Percentiles rank a stretch among this genome's conserved stretches.
phyloP scores from a whole-genome alignment of 2,329 filamentous ascomycete genomes.

The Paraphoma sp. region DNA sequence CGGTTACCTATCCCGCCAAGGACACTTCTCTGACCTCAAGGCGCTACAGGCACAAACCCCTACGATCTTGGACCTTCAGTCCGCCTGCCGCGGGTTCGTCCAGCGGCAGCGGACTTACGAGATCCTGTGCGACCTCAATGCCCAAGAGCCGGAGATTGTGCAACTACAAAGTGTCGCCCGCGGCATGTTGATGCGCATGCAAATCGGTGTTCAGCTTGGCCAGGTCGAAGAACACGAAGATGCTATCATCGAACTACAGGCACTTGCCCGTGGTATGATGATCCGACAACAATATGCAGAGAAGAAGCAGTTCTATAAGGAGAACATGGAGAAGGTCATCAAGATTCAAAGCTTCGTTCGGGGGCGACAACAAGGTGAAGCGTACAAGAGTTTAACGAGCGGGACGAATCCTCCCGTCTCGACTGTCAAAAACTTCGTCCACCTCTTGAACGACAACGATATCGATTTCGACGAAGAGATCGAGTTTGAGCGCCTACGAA shows the following conservation, averaged over 20 bases:
- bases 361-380: constrained; percentile 93
- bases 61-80: constrained; percentile 69
- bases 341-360: constrained; percentile 98
- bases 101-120: constrained; percentile 66
- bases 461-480: constrained; percentile 99
- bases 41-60: constrained; percentile 65
- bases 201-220: constrained; percentile 75
- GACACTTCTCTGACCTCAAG: constrained; percentile 53
- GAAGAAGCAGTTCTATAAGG: constrained; percentile 86
- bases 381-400: constrained; percentile 94
- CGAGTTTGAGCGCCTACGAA: constrained; percentile 89
- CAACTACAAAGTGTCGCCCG: constrained; percentile 77
- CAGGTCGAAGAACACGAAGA: constrained; percentile 85
- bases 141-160: constrained; percentile 70
- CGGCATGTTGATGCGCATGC: constrained; percentile 77
- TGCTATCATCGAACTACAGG: constrained; percentile 75
- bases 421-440: constrained; percentile 97
- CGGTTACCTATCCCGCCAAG: constrained; percentile 54
- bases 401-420: constrained; percentile 97
- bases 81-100: constrained; percentile 69
- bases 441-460: constrained; percentile 95
- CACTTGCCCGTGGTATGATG: constrained; percentile 73
- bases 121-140: constrained; percentile 73
- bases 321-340: constrained; percentile 99
- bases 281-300: constrained; percentile 79